phyloP scores from a whole-genome alignment of 169 alveolate genomes.

The Cryptosporidium ubiquitum region DNA sequence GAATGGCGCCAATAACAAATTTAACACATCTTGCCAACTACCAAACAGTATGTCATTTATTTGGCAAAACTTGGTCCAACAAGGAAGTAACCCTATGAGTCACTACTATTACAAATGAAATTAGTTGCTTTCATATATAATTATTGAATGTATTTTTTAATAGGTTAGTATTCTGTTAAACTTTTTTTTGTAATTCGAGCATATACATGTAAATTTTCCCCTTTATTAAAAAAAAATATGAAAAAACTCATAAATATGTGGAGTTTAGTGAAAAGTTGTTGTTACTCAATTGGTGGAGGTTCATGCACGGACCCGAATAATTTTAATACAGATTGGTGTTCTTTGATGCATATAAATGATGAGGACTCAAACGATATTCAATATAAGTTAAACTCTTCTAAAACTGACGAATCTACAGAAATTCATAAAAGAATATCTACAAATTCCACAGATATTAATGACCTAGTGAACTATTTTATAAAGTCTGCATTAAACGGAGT shows the following conservation, averaged over 20 bases:
- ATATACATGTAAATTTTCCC: background rate
- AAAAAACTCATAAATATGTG: constrained; percentile 14
- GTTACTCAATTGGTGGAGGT: constrained; percentile 8
- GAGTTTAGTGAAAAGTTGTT: constrained; percentile 35
- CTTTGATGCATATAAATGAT: background rate
- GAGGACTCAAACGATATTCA: background rate
- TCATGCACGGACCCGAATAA: background rate
- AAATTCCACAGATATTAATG: constrained; percentile 43
- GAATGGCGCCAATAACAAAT: background rate
- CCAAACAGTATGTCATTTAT: background rate
- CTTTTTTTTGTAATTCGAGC: constrained; percentile 54
- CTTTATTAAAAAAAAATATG: constrained; percentile 11
- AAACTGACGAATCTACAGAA: constrained; percentile 23
- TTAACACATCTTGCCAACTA: constrained; percentile 20
- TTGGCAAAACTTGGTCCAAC: constrained; percentile 43
- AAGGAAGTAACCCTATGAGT: constrained; percentile 24
- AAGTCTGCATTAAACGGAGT: constrained; percentile 66
- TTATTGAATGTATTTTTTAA: constrained; percentile 5
- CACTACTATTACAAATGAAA: constrained; percentile 31
- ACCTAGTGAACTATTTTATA: constrained; percentile 43
- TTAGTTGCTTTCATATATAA: background rate
- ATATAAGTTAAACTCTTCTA: constrained; percentile 9
- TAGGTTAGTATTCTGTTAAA: background rate
- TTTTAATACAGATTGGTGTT: constrained; percentile 36
- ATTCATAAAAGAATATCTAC: constrained; percentile 14